These are phyloP conservation scores for Termitomyces eurrhizus DNA, from an alignment of 768 basidiomycete genomes.

Conservation along the genomic window DNA sequence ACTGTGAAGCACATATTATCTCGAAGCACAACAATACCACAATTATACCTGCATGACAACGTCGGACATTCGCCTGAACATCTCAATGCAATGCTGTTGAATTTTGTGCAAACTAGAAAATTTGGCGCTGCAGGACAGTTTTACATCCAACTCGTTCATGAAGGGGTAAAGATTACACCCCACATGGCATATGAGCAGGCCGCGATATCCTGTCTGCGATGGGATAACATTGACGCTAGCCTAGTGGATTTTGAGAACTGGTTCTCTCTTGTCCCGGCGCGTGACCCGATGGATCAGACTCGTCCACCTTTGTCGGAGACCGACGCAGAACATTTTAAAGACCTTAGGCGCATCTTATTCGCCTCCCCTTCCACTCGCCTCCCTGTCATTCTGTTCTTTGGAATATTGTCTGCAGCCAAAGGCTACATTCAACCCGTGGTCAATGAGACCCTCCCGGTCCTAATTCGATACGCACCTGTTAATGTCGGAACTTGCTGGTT, in stretches of 20 bases:
- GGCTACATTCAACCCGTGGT: conserved; percentile 18
- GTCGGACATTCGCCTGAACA: neutral
- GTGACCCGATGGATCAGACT: neutral
- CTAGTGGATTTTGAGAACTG: conserved; percentile 12
- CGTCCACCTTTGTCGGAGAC: neutral
- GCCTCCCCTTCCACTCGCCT: conserved; percentile 14
- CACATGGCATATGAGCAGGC: conserved; percentile 17
- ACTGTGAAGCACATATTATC: conserved; percentile 10
- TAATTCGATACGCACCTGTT: conserved; percentile 11
- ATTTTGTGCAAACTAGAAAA: conserved; percentile 11
- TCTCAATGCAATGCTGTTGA: conserved; percentile 10
- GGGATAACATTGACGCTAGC: conserved; percentile 6
- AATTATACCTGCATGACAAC: conserved; percentile 2
- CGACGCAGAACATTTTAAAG: conserved; percentile 5
- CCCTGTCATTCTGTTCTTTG: conserved; percentile 16
- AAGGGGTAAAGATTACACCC: conserved; percentile 10
- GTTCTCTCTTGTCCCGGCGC: conserved; percentile 18
- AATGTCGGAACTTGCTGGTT: conserved; percentile 9
- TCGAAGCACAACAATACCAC: conserved; percentile 3
- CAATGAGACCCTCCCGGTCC: conserved; percentile 12
- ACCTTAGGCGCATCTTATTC: conserved; percentile 14
- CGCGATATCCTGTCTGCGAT: conserved; percentile 14
- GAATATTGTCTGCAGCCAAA: conserved; percentile 17
- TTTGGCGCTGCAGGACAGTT: conserved; percentile 19
- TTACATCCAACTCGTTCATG: conserved; percentile 10